Base-by-base conservation (phyloP, 1,139 yeast species). In the Wickerhamiella pararugosa region DNA sequence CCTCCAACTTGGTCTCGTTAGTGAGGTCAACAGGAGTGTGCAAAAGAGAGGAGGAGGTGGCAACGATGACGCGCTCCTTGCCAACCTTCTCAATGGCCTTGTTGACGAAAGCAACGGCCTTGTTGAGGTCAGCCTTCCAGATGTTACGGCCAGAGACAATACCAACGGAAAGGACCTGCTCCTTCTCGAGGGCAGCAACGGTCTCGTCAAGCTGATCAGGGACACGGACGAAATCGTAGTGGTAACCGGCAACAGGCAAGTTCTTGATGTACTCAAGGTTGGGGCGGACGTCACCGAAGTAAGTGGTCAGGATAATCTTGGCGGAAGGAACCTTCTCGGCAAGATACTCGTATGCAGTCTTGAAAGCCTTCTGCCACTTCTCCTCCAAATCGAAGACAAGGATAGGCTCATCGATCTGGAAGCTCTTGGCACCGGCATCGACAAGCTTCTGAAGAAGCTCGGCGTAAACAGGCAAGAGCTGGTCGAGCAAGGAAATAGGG, bases 241-340 rank as follows among this genome's bases (percentile, higher is more conserved):
- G 98, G 81, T 79, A 76, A 66, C 94, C 95, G 56, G 90, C 71
- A 56, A 90, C 95, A 61, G 95, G 93, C 63, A 90, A 76, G 55
- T 74, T 79, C 72, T 80, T 76, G 67, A 90, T 73, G 54, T 96
- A 90, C 53, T 69, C 69, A 65, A 87, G 71, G 81, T 90, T 90
- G 70, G 97, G 97, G 70, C 87, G 80, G 57, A 83, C 95, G 61
- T 92, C 94, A 73, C 98, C 98, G 64, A 90, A 90, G 76, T 90
- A 90, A 57, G 97, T 72, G 63, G 98, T 75, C 62, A 90, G 67
- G 56, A 79, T 68, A 58, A 90, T 67, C 65, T 81, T 77, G 65
- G 94, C 94, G 55, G 76, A 75, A 57, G 72, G 74, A 56, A 70
- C 73, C 53, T 69, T 60, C 49, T 49, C 45, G 54, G 78, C 75